Conservation (phyloP, 306 rosid genomes). For the Oxytropis ochrocephala region DNA sequence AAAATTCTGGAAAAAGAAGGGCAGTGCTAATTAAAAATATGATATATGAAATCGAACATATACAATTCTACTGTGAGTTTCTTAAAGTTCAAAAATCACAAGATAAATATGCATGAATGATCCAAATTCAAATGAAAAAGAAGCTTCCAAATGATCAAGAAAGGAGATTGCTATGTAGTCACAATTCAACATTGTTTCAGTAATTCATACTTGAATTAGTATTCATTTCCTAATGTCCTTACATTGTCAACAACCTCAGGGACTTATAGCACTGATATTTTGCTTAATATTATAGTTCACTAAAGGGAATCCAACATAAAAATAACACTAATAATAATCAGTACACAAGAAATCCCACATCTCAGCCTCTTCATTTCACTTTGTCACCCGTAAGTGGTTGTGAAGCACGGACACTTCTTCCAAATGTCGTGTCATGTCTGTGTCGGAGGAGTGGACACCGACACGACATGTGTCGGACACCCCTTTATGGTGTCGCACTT, state of each 20-base stretch:
- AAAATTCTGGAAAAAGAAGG: constrained; percentile 52
- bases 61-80: background rate
- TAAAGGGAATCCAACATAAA: background rate
- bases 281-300: background rate
- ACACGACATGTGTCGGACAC: no score
- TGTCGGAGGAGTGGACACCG: no score
- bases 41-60: constrained; percentile 9
- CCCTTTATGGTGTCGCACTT: no score
- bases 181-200: constrained; percentile 12
- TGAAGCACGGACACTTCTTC: no score
- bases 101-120: constrained; percentile 12
- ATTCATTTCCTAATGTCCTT: background rate
- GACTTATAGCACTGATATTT: background rate
- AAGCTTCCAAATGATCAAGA: background rate
- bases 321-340: background rate
- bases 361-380: constrained; percentile 8
- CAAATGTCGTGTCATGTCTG: no score
- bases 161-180: background rate
- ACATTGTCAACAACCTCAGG: background rate
- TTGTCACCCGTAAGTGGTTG: background rate
- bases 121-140: constrained; percentile 6
- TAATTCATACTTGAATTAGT: background rate
- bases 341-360: background rate
- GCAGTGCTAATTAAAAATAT: constrained; percentile 8
- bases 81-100: background rate